Evolutionary conservation across 495 filamentous ascomycete species (phyloP), one percentile per base, ranked within the genome.

Genomic region (Penicillium chermesinum): DNA sequence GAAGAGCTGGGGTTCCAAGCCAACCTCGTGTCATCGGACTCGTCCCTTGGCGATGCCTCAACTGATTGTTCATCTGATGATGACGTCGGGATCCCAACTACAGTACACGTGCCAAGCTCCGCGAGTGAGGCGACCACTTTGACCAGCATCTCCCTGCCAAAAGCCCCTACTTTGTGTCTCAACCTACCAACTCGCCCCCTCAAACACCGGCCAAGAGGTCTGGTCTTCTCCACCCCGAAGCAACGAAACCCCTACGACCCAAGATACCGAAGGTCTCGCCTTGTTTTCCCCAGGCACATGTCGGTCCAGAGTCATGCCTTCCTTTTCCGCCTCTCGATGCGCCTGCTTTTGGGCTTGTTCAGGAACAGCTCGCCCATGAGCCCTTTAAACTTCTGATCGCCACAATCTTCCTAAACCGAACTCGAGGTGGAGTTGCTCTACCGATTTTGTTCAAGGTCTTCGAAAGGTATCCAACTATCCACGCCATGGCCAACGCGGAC

Each of bases 391-490:
- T 93, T 5, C 76, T 93, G 12, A 71, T 93, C 35, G 86, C 83
- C 12, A 81, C 86, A 2, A 87, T 87, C 0, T 91, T 96, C 50
- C 76, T 96, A 4, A 96, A 91, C 63, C 77, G 84, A 32, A 96
- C 89, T 1, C 71, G 77, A 0, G 91, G 86, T 18, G 76, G 67
- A 13, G 76, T 79, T n/a, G 88, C 89, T 14, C 77, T 91, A 3
- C 91, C 91, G 2, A 74, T 88, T 2, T 84, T 96, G 42, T 82
- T 81, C 51, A 37, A 70, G 14, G 75, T 96, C 3, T 84, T 89
- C 46, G 62, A 66, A 7, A 65, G 62, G 7, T 95, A 86, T 38
- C 88, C 88, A 0, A 87, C 81, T 0, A 77, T 88, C 0, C 67
- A 75, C 42, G 68, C 65, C 1, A 77, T 98, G 18, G 83, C 85